Percentiles rank a stretch among this genome's conserved stretches.
These are phyloP conservation scores for Candida verbasci DNA, from an alignment of 805 yeast species.

Conservation along the genomic window DNA sequence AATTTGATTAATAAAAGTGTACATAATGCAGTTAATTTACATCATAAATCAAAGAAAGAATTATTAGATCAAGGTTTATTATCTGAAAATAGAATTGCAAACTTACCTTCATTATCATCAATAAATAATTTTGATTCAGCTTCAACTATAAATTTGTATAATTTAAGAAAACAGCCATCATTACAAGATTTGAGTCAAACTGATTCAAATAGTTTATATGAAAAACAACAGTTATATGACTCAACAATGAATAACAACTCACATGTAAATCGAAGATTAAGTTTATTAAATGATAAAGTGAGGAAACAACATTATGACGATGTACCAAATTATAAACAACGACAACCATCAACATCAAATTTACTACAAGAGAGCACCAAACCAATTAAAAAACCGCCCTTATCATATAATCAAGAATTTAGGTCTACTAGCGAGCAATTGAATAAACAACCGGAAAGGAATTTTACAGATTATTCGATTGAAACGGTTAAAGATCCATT, in stretches of 20 bases:
- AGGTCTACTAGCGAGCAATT: constrained; percentile 1
- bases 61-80: constrained; percentile 24
- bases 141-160: constrained; percentile 3
- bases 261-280: not conserved
- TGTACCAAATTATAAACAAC: not conserved
- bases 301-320: not conserved
- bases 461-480: not conserved
- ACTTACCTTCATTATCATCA: constrained; percentile 16
- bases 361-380: not conserved
- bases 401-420: not conserved
- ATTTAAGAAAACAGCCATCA: constrained; percentile 1
- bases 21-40: constrained; percentile 43
- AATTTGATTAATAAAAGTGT: constrained; percentile 54
- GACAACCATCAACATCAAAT: not conserved
- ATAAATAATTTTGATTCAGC: not conserved
- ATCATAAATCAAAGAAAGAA: constrained; percentile 33
- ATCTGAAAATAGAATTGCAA: constrained; percentile 18
- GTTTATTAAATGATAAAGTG: constrained; percentile 2
- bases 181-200: not conserved
- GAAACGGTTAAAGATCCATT: not conserved
- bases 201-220: not conserved
- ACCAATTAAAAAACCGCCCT: constrained; percentile 1
- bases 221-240: constrained; percentile 1
- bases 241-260: not conserved
- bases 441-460: not conserved